Percentiles rank a stretch among this genome's conserved stretches.
Evolutionary conservation across 495 filamentous ascomycete species (phyloP).

Genomic region (Aspergillus taichungensis): DNA sequence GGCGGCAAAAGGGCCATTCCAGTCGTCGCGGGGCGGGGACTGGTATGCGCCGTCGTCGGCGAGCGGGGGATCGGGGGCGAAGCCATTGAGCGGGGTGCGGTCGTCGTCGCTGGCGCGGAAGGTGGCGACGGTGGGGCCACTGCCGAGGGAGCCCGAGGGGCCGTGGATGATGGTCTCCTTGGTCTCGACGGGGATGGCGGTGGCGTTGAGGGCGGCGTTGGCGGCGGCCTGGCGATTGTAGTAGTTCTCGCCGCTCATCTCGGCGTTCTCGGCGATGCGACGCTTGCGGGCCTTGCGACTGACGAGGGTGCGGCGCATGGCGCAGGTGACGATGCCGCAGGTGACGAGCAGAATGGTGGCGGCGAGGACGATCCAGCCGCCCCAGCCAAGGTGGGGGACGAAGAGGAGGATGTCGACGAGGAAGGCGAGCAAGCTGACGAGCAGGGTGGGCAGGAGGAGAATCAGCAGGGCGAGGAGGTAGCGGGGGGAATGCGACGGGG

Average conservation of each 20-base stretch:
- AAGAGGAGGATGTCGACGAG: conserved; percentile 94
- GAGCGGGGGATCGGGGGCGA: conserved; percentile 32
- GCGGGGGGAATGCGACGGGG: conserved; percentile 83
- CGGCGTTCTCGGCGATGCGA: conserved; percentile 83
- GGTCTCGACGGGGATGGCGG: conserved; percentile 35
- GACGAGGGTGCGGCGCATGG: conserved; percentile 93
- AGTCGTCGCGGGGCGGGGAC: conserved; percentile 13
- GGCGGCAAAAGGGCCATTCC: conserved; percentile 25
- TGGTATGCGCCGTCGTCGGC: conserved; percentile 14
- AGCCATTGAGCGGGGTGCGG: conserved; percentile 67
- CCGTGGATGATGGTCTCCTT: conserved; percentile 44
- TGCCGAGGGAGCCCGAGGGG: conserved; percentile 43
- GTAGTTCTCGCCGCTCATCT: conserved; percentile 91
- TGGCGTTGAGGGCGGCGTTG: conserved; percentile 22
- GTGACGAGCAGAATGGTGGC: conserved; percentile 81
- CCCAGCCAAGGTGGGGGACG: conserved; percentile 88
- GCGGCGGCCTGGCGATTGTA: conserved; percentile 60
- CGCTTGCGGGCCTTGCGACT: conserved; percentile 84
- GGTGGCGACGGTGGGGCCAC: conserved; percentile 63
- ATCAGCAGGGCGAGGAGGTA: conserved; percentile 81
- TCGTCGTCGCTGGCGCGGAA: conserved; percentile 76
- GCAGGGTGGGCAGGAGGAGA: conserved; percentile 71
- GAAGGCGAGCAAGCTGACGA: conserved; percentile 81
- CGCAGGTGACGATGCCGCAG: conserved; percentile 81
- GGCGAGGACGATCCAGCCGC: conserved; percentile 87